These are phyloP conservation scores for Viridothelium virens DNA, from an alignment of 495 filamentous ascomycete species.

Conservation along the genomic window DNA sequence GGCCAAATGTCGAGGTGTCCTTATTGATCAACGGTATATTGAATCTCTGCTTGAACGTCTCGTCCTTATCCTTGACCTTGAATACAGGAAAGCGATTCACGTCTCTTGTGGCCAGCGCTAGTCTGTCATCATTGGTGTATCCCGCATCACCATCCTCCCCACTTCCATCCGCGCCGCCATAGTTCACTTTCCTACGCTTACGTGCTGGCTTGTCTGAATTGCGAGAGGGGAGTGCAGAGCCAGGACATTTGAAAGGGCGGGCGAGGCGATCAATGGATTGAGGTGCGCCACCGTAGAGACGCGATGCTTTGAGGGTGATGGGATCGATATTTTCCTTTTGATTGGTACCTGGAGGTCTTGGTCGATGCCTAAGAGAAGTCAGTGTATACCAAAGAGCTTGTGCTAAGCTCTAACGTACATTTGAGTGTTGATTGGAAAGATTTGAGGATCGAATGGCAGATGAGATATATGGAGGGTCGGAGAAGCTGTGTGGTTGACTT, in stretches of 20 bases:
- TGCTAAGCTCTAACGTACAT: not conserved
- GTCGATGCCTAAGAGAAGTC: constrained; percentile 15
- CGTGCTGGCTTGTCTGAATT: constrained; percentile 73
- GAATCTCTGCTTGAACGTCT: constrained; percentile 74
- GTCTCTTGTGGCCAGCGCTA: constrained; percentile 80
- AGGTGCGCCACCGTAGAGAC: constrained; percentile 37
- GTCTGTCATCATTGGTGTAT: constrained; percentile 80
- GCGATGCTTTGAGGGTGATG: constrained; percentile 18
- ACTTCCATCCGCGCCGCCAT: constrained; percentile 69
- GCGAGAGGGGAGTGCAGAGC: constrained; percentile 61
- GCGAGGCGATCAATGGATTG: constrained; percentile 62
- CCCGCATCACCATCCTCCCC: constrained; percentile 66
- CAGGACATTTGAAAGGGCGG: constrained; percentile 91
- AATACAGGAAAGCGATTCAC: constrained; percentile 86
- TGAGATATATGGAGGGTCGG: not conserved
- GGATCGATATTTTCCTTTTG: constrained; percentile 14
- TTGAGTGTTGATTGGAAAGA: not conserved
- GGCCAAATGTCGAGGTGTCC: constrained; percentile 58
- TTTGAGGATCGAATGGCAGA: not conserved
- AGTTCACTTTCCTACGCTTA: constrained; percentile 85
- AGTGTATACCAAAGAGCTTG: not conserved
- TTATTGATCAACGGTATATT: constrained; percentile 82
- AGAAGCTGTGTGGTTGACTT: not conserved
- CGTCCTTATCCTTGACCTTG: constrained; percentile 78
- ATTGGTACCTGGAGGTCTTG: not conserved